Percentiles rank a stretch among this genome's conserved stretches.
phyloP scores from a whole-genome alignment of 1,139 yeast species.

The Kurtzmaniella quercitrusa region DNA sequence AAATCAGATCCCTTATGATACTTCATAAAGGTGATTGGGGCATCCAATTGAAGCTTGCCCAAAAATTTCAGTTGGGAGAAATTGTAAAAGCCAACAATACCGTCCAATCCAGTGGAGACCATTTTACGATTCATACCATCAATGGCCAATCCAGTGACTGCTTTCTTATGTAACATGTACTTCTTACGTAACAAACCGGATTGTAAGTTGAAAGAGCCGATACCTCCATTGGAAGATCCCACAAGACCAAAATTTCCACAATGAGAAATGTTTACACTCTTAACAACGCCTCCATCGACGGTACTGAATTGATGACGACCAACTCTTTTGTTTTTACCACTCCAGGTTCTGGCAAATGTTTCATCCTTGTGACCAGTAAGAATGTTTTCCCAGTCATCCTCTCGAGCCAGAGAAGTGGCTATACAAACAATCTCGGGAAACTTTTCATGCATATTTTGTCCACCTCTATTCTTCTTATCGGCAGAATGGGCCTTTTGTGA shows the following conservation, averaged over 20 bases:
- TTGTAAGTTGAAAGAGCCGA: slow-evolving; percentile 85
- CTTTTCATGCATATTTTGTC: slow-evolving; percentile 54
- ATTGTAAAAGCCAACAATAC: slow-evolving; percentile 82
- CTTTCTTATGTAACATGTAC: slow-evolving; percentile 64
- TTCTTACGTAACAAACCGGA: slow-evolving; percentile 76
- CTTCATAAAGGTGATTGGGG: slow-evolving; percentile 74
- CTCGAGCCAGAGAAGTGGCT: slow-evolving; percentile 72
- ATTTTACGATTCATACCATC: slow-evolving; percentile 87
- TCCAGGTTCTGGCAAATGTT: slow-evolving; percentile 88
- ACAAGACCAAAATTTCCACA: slow-evolving; percentile 95
- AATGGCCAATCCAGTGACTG: slow-evolving; percentile 84
- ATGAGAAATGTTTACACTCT: slow-evolving; percentile 73
- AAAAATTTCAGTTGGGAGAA: slow-evolving; percentile 68
- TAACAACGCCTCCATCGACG: slow-evolving; percentile 77
- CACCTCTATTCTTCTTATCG: slow-evolving; percentile 58
- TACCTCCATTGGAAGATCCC: slow-evolving; percentile 89
- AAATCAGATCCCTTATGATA: slow-evolving; percentile 82
- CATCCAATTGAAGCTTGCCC: slow-evolving; percentile 64
- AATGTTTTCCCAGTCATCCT: slow-evolving; percentile 93
- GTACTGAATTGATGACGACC: slow-evolving; percentile 72
- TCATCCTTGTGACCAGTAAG: slow-evolving; percentile 90
- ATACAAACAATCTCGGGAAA: slow-evolving; percentile 74
- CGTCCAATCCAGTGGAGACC: slow-evolving; percentile 88
- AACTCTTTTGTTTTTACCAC: slow-evolving; percentile 72
- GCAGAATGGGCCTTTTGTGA: slow-evolving; percentile 64